phyloP scores from a whole-genome alignment of 108 stramenopile genomes.

The Skeletonema menzelii region DNA sequence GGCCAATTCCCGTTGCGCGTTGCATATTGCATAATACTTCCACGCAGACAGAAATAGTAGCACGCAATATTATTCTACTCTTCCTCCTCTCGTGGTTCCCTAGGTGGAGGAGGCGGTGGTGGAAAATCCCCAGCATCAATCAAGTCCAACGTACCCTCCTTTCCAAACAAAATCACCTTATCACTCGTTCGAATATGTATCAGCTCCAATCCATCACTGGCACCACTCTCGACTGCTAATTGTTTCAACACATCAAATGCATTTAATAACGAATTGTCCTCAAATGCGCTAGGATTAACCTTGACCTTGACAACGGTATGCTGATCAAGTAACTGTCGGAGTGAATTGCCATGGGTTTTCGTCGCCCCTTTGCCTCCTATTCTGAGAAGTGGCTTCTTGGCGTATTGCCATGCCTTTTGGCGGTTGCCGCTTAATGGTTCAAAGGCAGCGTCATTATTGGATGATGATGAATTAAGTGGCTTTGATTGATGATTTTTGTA shows the following conservation, averaged over 20 bases:
- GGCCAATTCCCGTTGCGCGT: too few species aligned
- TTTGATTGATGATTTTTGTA: not conserved
- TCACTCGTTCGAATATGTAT: constrained; percentile 49
- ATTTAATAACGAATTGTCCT: constrained; percentile 26
- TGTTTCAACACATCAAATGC: constrained; percentile 36
- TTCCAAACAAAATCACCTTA: constrained; percentile 54
- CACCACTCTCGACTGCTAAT: constrained; percentile 52
- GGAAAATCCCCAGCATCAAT: constrained; percentile 59
- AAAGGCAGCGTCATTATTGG: not conserved
- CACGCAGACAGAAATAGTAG: not conserved
- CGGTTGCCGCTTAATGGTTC: not conserved
- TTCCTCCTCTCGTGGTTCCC: not conserved
- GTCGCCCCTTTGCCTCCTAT: constrained; percentile 61
- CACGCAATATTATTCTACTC: not conserved
- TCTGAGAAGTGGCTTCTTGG: constrained; percentile 54
- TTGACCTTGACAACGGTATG: constrained; percentile 71
- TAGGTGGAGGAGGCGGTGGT: constrained; percentile 36
- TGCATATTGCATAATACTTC: not conserved
- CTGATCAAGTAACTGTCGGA: constrained; percentile 58
- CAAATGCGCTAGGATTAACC: constrained; percentile 49
- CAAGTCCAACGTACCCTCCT: constrained; percentile 51
- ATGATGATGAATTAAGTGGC: not conserved
- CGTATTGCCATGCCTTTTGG: constrained; percentile 59
- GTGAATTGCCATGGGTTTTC: constrained; percentile 56
- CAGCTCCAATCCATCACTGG: constrained; percentile 49